Base-by-base conservation (phyloP, 148 eudicot genomes). In the Vaccinium vitisidaea region DNA sequence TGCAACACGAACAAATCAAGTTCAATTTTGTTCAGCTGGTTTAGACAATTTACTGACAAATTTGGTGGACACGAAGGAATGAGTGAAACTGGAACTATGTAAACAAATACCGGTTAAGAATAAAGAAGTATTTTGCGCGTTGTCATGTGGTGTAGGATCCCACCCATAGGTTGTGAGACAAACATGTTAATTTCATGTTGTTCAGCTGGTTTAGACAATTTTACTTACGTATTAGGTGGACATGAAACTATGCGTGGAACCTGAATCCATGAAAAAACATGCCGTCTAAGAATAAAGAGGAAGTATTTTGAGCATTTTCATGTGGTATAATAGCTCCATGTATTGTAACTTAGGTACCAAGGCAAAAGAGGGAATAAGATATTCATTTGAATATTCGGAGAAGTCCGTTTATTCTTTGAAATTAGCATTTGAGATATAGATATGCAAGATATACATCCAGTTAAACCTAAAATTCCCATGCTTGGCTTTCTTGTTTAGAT, bases 401-500 rank as follows among this genome's bases (percentile, higher is more conserved):
- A 21, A 18, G 5, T 19, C 19, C 16, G 2, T 8, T 79, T 79
- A 8, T 2, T 6, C 27, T 10, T 56, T 36, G 10, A 21, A 56
- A 30, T 58, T 70, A 30, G 77, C 63, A 77, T 7, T 49, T 50
- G 54, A 67, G 63, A 69, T 67, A 9, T 59, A 18, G 52, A 53
- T 61, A 48, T 25, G 59, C 5, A 23, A 21, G 32, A 5, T n/a
- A 1, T 49, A 18, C 32, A 46, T 43, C 21, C 21, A 12, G 67
- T 80, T 59, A 19, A 59, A 50, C 30, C 18, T 36, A 18, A 69
- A 25, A 2, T n/a, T 16, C 55, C 30, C 69, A 6, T 81, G 59
- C 83, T 48, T 43, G 25, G 67, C 54, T 59, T 80, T 75, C 43
- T 80, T 80, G 55, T 32, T 75, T 76, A 16, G 74, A 27, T 69